Percentiles rank a stretch among this genome's conserved stretches.
These are phyloP conservation scores for Athelia psychrophila DNA, from an alignment of 1,284 basidiomycete species.

Conservation along the genomic window DNA sequence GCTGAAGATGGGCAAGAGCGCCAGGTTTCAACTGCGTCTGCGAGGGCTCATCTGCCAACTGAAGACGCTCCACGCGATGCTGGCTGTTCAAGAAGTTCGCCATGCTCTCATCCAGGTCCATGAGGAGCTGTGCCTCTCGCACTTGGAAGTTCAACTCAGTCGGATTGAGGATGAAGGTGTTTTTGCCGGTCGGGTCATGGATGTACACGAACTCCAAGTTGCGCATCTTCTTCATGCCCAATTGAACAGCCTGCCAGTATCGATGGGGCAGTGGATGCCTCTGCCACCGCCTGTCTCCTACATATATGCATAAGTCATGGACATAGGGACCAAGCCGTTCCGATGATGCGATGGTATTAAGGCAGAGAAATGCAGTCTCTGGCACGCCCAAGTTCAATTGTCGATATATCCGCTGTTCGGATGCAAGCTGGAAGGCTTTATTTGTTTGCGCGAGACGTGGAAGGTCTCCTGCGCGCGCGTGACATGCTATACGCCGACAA, in stretches of 20 bases:
- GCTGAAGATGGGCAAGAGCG: slow-evolving; percentile 18
- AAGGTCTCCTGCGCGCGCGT: background rate
- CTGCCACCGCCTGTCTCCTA: background rate
- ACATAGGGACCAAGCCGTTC: background rate
- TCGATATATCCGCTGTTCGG: background rate
- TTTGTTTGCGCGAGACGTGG: background rate
- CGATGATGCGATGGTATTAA: background rate
- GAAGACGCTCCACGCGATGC: slow-evolving; percentile 4
- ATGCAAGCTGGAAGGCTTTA: background rate
- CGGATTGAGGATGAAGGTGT: slow-evolving; percentile 25
- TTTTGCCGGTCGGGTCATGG: slow-evolving; percentile 16
- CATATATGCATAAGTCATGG: background rate
- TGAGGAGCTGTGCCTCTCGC: slow-evolving; percentile 17
- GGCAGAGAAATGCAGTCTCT: background rate
- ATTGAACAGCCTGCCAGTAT: slow-evolving; percentile 25
- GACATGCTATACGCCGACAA: background rate
- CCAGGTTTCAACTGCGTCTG: slow-evolving; percentile 11
- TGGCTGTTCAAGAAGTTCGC: slow-evolving; percentile 28
- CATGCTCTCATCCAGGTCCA: slow-evolving; percentile 25
- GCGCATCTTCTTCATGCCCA: slow-evolving; percentile 17
- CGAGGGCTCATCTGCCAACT: slow-evolving; percentile 13
- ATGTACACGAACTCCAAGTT: slow-evolving; percentile 23
- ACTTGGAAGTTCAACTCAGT: slow-evolving; percentile 22
- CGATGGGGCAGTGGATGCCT: slow-evolving; percentile 10
- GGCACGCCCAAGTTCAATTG: background rate